Evolutionary conservation across 306 rosid species (phyloP).

Genomic region (Gillenia trifoliata): DNA sequence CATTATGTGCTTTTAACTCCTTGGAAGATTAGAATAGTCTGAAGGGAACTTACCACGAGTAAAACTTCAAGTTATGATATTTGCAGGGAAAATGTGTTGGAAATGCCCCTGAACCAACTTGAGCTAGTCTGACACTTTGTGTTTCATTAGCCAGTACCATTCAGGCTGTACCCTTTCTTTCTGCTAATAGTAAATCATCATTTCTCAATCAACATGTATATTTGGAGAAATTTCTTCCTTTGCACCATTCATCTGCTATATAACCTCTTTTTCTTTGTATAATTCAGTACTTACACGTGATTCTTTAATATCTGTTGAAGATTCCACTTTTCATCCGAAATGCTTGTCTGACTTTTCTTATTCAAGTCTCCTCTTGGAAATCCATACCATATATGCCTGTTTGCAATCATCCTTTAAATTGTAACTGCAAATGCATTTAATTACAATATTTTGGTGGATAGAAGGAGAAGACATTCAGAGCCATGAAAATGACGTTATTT

Average conservation of each 20-base stretch:
- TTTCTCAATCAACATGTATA: neutral
- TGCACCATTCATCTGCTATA: neutral
- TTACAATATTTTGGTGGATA: neutral
- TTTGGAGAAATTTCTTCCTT: neutral
- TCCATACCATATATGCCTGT: neutral
- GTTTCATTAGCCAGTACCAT: neutral
- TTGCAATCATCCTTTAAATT: neutral
- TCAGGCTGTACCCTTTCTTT: neutral
- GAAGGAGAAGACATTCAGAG: constrained; percentile 35
- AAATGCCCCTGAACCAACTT: neutral
- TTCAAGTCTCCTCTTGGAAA: constrained; percentile 3
- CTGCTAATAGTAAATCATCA: neutral
- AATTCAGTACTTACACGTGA: neutral
- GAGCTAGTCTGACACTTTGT: neutral
- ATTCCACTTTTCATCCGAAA: too few species aligned
- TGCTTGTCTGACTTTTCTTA: too few species aligned
- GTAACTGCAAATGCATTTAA: neutral
- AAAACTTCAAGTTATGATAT: neutral
- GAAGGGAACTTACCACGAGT: neutral
- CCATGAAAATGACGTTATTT: constrained; percentile 20
- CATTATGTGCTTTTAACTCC: too few species aligned
- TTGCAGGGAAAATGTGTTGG: neutral
- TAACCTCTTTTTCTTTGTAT: neutral
- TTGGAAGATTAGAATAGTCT: neutral
- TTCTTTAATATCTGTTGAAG: neutral